These are phyloP conservation scores for Chaetomium sp. DNA, from an alignment of 2,329 filamentous ascomycete genomes.

Conservation along the genomic window DNA sequence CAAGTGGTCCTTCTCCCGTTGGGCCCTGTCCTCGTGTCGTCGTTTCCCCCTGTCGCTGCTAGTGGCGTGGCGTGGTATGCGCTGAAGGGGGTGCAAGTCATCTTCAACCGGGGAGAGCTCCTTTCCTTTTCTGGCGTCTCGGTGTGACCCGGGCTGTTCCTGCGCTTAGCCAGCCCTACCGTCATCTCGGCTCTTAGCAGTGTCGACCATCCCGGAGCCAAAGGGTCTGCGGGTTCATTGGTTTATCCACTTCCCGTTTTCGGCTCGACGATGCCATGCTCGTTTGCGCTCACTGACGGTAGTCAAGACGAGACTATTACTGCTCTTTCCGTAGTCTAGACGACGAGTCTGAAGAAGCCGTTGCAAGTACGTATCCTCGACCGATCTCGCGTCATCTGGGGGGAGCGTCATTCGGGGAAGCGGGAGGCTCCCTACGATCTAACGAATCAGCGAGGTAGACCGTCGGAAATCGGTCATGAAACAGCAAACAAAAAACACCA, in stretches of 20 bases:
- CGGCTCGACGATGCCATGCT: neutral
- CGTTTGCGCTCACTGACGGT: neutral
- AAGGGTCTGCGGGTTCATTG: neutral
- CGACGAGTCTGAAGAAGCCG: neutral
- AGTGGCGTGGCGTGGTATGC: neutral
- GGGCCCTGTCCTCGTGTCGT: neutral
- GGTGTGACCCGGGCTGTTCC: conserved; percentile 6
- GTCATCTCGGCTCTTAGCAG: neutral
- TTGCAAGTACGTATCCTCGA: neutral
- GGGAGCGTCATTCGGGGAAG: neutral
- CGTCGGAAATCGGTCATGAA: neutral
- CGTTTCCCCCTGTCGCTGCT: neutral
- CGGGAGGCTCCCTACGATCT: neutral
- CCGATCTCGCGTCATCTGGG: neutral
- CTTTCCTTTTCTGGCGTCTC: neutral
- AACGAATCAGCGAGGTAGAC: neutral
- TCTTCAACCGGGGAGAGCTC: neutral
- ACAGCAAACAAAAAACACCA: neutral
- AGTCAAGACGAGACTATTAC: neutral
- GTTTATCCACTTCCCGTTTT: neutral
- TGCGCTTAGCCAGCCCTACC: conserved; percentile 15
- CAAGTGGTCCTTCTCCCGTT: neutral
- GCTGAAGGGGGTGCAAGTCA: neutral
- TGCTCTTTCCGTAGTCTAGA: neutral
- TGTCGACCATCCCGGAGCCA: neutral